Evolutionary conservation across 495 filamentous ascomycete genomes (phyloP), one percentile per base, ranked within the genome.

Genomic region (Echria macrotheca): DNA sequence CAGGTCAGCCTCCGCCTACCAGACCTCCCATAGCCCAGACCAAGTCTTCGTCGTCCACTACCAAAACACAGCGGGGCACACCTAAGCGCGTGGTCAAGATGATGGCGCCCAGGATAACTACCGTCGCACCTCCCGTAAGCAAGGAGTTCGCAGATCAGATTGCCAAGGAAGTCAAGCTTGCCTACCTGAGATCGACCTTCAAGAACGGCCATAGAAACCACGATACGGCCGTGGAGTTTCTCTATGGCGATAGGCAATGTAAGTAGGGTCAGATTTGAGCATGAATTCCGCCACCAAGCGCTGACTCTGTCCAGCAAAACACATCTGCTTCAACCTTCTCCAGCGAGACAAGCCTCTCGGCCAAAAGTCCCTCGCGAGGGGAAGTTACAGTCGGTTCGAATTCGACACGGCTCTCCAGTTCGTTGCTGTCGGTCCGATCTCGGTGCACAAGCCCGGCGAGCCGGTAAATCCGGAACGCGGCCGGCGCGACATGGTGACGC

Each of bases 401-500:
- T 62, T 69, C 25, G 58, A 67, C n/a, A 59, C 58, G 17, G 53
- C 59, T 19, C 53, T 65, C 4, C 61, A 65, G 50, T 69, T 62
- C 36, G 59, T 67, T 8, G 54, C 49, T 9, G 54, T 69, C 22
- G 60, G 59, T 19, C 49, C 49, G 19, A 21, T 61, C 36, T 54
- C 35, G 26, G 47, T 61, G 23, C 45, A 55, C 14, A 47, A 52
- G 22, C n/a, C 24, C 10, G 53, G 26, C 7, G 11, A 17, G n/a
- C n/a, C 24, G 18, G 51, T 5, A 29, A 44, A 19, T 12, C 49
- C 19, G 48, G 45, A 23, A 50, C 47, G 52, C 14, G 60, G 60
- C 15, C 53, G 54, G 14, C 47, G 37, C 6, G 57, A 66, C 25
- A 49, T 68, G 31, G 53, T 53, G 1, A 36, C 38, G 7, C 37